Percentiles rank a stretch among this genome's conserved stretches.
Conservation (phyloP, 352 stramenopile species). For the Globisporangium paddicum region DNA sequence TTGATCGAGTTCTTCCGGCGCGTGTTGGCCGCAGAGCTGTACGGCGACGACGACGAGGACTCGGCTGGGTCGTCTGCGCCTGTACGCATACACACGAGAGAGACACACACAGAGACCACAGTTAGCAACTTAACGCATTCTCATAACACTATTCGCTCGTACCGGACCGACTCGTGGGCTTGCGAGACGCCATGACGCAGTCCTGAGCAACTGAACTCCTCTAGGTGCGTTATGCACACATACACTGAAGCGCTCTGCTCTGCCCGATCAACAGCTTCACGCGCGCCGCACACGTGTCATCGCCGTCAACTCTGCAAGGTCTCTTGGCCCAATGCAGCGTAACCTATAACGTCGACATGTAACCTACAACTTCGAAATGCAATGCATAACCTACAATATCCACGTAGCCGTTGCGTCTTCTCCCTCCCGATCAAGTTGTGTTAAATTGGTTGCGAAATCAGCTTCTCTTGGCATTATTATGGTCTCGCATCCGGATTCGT, state of each 20-base stretch:
- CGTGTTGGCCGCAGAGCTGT: neutral
- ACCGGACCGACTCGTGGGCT: slow-evolving; percentile 6
- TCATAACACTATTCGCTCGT: neutral
- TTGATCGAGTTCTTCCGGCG: neutral
- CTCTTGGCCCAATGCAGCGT: neutral
- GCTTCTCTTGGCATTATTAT: neutral
- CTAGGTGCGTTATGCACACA: neutral
- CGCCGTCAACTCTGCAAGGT: neutral
- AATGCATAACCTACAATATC: neutral
- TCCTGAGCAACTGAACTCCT: neutral
- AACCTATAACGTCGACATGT: neutral
- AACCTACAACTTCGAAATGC: no score
- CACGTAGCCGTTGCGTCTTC: neutral
- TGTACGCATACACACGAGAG: neutral
- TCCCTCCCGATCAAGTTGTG: neutral
- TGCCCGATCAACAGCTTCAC: neutral
- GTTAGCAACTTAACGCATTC: neutral
- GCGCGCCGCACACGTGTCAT: neutral
- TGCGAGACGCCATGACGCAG: slow-evolving; percentile 6
- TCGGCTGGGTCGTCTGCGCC: neutral
- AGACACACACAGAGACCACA: neutral
- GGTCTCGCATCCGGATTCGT: neutral
- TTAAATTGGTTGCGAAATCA: slow-evolving; percentile 1
- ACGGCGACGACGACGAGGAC: neutral
- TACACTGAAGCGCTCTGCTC: neutral